Evolutionary conservation across 139 green algal genomes (phyloP).

Genomic region (Tetraselmis striata): DNA sequence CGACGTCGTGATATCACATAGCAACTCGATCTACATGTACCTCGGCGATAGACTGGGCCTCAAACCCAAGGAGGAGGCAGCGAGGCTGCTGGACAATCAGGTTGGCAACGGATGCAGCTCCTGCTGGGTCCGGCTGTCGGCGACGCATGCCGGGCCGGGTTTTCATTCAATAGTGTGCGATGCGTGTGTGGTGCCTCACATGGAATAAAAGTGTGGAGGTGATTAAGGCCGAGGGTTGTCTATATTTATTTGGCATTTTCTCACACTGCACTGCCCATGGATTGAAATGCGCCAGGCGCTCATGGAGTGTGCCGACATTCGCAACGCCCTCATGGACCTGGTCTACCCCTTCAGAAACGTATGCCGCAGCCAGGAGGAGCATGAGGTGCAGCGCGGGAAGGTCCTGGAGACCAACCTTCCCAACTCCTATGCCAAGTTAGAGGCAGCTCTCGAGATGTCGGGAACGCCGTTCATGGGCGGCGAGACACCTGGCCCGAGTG

Average conservation of each 20-base stretch:
- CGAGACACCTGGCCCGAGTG: background rate
- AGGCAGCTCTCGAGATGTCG: background rate
- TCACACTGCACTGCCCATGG: too few relatives aligned
- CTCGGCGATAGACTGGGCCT: background rate
- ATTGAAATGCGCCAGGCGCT: background rate
- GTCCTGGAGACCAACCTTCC: background rate
- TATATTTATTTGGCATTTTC: too few relatives aligned
- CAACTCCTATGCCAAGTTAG: background rate
- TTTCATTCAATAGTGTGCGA: too few relatives aligned
- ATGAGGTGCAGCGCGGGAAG: background rate
- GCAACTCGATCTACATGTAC: background rate
- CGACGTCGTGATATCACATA: background rate
- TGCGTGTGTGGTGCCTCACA: too few relatives aligned
- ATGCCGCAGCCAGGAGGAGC: background rate
- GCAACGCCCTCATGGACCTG: background rate
- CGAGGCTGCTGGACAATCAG: background rate
- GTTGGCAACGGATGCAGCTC: background rate
- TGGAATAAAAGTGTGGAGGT: too few relatives aligned
- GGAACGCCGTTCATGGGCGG: background rate
- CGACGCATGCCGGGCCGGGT: too few relatives aligned
- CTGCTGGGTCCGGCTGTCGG: too few relatives aligned
- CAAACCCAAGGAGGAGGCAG: background rate
- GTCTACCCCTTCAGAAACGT: background rate
- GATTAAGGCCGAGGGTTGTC: too few relatives aligned
- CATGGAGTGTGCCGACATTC: background rate